Evolutionary conservation across 2,329 filamentous ascomycete genomes (phyloP), one percentile per base, ranked within the genome.

Genomic region (Trichoderma oligosporum): DNA sequence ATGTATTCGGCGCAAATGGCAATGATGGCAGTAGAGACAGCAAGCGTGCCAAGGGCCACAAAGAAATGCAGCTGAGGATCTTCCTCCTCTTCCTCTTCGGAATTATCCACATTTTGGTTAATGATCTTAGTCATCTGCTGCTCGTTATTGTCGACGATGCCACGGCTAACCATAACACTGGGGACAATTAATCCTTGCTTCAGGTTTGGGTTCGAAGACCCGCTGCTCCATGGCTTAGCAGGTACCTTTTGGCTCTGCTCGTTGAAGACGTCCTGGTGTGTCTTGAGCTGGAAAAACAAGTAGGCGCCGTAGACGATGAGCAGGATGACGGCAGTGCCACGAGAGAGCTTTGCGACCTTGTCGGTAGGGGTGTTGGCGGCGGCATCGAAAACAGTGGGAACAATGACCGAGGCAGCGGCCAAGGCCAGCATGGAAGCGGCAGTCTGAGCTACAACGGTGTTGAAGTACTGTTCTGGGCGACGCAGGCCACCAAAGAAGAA

Each of bases 201-300:
- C 5, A 78, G 63, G 8, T 72, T 73, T 14, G 69, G 67, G 8
- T 63, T 27, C 4, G 63, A 58, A 55, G 70, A 65, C 5, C 46
- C 24, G 31, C 51, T 45, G 16, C 51, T 44, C 70, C 70, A 78
- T 2, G 79, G 80, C 65, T 74, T 78, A 36, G 74, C 89, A 2
- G 85, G 82, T 0, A 88, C 87, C 71, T 96, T 96, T 64, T 89
- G 80, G 62, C 86, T 89, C 31, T 89, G 84, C 52, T 84, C 84
- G 69, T 88, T 90, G 78, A 96, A 97, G 69, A 96, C 86, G 7
- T 77, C 77, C 22, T 81, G 79, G 71, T 97, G 92, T 0, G 92
- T 92, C 70, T 91, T 89, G 59, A 97, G 84, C 72, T 97, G 93
- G 78, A 97, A 97, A 72, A 89, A 81, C 2, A 97, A 84, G 67